Evolutionary conservation across 768 basidiomycete genomes (phyloP), one percentile per base, ranked within the genome.

Genomic region (Tricholoma furcatifolium): DNA sequence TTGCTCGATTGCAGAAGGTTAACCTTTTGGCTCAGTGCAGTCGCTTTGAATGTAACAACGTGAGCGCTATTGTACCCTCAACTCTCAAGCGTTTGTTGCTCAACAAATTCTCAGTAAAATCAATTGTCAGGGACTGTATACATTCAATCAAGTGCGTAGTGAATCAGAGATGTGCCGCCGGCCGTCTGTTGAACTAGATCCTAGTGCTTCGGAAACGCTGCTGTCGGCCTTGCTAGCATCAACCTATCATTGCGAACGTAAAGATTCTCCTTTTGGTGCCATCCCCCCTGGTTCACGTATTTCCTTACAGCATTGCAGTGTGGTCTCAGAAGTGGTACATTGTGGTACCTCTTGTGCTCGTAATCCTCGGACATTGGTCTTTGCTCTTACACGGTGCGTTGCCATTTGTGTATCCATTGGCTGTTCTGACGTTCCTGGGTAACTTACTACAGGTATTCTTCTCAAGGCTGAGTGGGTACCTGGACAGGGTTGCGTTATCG

Each of bases 291-390:
- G 44, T 43, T 41, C 14, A 40, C 31, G 10, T 43, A 43, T 21
- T 23, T 45, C 9, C 38, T 30, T 47, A 2, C 53, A 88, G 87
- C 6, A 84, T 88, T 62, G 87, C 87, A 0, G 82, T 88, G 1
- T 88, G 87, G 84, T 80, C 79, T 0, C 78, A 84, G 55, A 76
- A 71, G 43, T 74, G 68, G 70, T 81, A 72, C 51, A 74, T 88
- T 35, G 73, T 81, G 23, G 46, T 69, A 11, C 78, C 80, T 18
- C 71, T 88, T 2, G 65, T 83, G 18, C 49, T 72, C 3, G 66
- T 88, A 45, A 86, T 86, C 55, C 69, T 87, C 15, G 86, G 78
- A 0, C 87, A 88, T 61, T 88, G 85, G 87, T 84, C 84, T 3
- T 72, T 88, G 38, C 72, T 87, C 24, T 68, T 88, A 27, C 85